phyloP scores from a whole-genome alignment of 2,329 filamentous ascomycete genomes.

The Aspergillus quadrilineatus region DNA sequence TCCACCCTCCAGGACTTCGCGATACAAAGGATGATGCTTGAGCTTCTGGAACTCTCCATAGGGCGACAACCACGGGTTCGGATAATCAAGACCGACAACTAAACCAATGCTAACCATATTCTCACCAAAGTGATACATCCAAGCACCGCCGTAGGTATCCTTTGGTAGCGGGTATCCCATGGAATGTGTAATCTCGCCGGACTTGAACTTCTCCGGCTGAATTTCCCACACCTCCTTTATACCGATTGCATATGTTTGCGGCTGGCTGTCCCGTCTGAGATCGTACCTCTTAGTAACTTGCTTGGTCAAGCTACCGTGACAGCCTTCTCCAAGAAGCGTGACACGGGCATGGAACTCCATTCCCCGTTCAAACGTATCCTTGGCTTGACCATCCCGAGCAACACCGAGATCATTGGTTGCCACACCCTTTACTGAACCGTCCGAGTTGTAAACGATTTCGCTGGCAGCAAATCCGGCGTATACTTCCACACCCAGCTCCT shows the following conservation, averaged over 20 bases:
- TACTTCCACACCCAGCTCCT: slow-evolving; percentile 92
- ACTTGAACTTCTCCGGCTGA: slow-evolving; percentile 84
- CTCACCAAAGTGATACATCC: slow-evolving; percentile 99
- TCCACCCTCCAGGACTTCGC: slow-evolving; percentile 81
- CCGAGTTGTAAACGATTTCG: slow-evolving; percentile 81
- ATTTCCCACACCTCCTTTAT: slow-evolving; percentile 98
- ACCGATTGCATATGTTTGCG: slow-evolving; percentile 92
- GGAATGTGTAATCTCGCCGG: slow-evolving; percentile 81
- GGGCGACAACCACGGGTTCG: slow-evolving; percentile 93
- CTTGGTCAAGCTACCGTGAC: slow-evolving; percentile 92
- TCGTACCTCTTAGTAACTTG: slow-evolving; percentile 94
- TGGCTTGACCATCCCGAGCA: slow-evolving; percentile 75
- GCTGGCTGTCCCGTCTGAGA: slow-evolving; percentile 80
- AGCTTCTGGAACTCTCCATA: slow-evolving; percentile 98
- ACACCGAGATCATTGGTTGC: slow-evolving; percentile 95
- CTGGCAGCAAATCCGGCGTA: slow-evolving; percentile 95
- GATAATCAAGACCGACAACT: slow-evolving; percentile 90
- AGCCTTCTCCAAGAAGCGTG: slow-evolving; percentile 91
- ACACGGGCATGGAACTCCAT: slow-evolving; percentile 97
- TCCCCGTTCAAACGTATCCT: slow-evolving; percentile 87
- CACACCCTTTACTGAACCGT: slow-evolving; percentile 88
- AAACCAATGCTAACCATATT: slow-evolving; percentile 91
- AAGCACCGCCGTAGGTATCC: slow-evolving; percentile 95
- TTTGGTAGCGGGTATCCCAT: slow-evolving; percentile 87
- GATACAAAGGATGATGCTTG: slow-evolving; percentile 95